These are phyloP conservation scores for Melastoma malabathricum DNA, from an alignment of 345 rosid species.

Conservation along the genomic window DNA sequence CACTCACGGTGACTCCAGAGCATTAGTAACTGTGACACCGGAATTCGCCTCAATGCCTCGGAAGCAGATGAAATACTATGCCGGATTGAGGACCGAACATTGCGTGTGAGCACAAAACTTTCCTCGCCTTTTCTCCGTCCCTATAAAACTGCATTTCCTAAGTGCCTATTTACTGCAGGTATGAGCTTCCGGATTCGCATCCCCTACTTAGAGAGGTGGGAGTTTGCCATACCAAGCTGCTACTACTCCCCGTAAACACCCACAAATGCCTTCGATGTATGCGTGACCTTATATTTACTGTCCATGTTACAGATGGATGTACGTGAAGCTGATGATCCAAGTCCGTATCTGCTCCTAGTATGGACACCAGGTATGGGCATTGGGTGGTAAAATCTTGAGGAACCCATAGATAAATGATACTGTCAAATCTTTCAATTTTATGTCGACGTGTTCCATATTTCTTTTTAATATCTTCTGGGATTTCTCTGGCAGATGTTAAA, in stretches of 20 bases:
- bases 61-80: conserved; percentile 21
- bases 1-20: conserved; percentile 23
- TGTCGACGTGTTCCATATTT: too few species aligned
- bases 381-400: not conserved
- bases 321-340: conserved; percentile 31
- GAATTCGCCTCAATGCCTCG: conserved; percentile 34
- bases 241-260: too few species aligned
- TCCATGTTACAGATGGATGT: conserved; percentile 24
- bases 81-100: conserved; percentile 45
- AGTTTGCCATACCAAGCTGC: not conserved
- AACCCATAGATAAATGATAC: not conserved
- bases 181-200: conserved; percentile 48
- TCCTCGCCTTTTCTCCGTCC: too few species aligned
- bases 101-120: conserved; percentile 39
- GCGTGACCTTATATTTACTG: not conserved
- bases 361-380: conserved; percentile 42
- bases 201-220: conserved; percentile 30
- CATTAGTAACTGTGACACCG: conserved; percentile 28
- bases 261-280: not conserved
- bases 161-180: conserved; percentile 20
- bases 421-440: too few species aligned
- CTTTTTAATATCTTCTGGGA: too few species aligned
- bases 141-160: too few species aligned
- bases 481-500: too few species aligned
- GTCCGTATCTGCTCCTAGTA: conserved; percentile 46